Evolutionary conservation across 1,284 basidiomycete species (phyloP), one percentile per base, ranked within the genome.

Genomic region (Heterobasidion irregulare): DNA sequence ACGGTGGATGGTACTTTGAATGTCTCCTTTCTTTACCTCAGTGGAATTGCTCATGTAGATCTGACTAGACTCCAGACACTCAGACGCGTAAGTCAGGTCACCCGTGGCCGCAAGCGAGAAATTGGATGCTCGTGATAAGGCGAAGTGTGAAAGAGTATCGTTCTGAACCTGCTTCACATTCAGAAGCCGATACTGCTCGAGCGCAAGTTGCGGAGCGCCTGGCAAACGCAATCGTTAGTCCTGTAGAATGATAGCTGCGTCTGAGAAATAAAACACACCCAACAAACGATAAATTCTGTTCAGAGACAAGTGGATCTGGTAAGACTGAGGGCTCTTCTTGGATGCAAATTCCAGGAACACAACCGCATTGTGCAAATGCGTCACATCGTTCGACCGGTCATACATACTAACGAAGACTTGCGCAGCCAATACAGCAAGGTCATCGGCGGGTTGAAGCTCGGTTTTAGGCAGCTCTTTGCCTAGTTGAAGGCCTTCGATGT

Each of bases 391-490:
- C 57, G 75, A 74, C 47, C 82, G 64, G 47, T 72, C 72, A 82
- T 86, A 92, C 16, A 84, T 71, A 58, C 75, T 80, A 50, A 93
- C 76, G 54, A 84, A 76, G 2, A 80, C 78, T 62, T 87, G 87
- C 1, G 77, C 86, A 6, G 85, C 82, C 12, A 96, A 73, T 32
- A 94, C 74, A 8, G 79, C 86, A 34, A 95, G 76, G 63, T 95
- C 94, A 63, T 96, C 94, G 2, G 83, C 89, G 15, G 88, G 90
- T 64, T 96, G 94, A 48, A 94, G 75, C 62, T 96, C 93, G 0
- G 89, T 90, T 4, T 76, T 69, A 1, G 86, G 80, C 18, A 94
- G 75, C 53, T 77, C 72, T 52, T 72, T 70, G 47, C 89, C 92
- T 2, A 92, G 72, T 15, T 76, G 70, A 13, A 94, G 76, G 8